These are phyloP conservation scores for Talaromyces thailandensis DNA, from an alignment of 495 filamentous ascomycete species.

Conservation along the genomic window DNA sequence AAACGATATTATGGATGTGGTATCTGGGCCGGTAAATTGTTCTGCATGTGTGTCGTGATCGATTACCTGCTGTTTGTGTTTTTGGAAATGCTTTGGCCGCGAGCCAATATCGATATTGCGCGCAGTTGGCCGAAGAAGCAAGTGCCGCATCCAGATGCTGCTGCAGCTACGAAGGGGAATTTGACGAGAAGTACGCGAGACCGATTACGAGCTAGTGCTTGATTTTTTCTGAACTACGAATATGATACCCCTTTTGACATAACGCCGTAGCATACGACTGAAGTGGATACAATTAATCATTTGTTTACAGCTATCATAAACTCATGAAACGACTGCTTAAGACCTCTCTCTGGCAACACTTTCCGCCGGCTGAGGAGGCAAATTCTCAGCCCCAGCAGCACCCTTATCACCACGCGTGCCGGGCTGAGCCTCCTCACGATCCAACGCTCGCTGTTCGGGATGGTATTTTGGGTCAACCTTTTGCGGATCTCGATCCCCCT, in stretches of 20 bases:
- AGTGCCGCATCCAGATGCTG: slow-evolving; percentile 9
- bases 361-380: slow-evolving; percentile 34
- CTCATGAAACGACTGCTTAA: background rate
- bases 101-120: slow-evolving; percentile 77
- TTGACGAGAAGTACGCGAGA: slow-evolving; percentile 7
- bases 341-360: slow-evolving; percentile 34
- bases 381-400: slow-evolving; percentile 30
- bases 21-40: slow-evolving; percentile 98
- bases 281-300: background rate
- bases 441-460: slow-evolving; percentile 21
- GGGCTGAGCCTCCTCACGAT: slow-evolving; percentile 17
- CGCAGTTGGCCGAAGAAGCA: slow-evolving; percentile 82
- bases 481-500: slow-evolving; percentile 8
- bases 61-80: slow-evolving; percentile 85
- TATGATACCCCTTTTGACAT: slow-evolving; percentile 1
- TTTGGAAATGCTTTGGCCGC: slow-evolving; percentile 78
- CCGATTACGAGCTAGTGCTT: slow-evolving; percentile 3
- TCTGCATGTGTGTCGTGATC: slow-evolving; percentile 88
- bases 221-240: background rate
- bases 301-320: background rate
- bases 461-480: slow-evolving; percentile 15
- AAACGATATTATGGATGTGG: slow-evolving; percentile 98
- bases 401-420: slow-evolving; percentile 21
- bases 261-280: background rate
- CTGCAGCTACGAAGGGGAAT: slow-evolving; percentile 3